Evolutionary conservation across 257 asterid genomes (phyloP), one percentile per base, ranked within the genome.

Genomic region (Apocynum venetum): DNA sequence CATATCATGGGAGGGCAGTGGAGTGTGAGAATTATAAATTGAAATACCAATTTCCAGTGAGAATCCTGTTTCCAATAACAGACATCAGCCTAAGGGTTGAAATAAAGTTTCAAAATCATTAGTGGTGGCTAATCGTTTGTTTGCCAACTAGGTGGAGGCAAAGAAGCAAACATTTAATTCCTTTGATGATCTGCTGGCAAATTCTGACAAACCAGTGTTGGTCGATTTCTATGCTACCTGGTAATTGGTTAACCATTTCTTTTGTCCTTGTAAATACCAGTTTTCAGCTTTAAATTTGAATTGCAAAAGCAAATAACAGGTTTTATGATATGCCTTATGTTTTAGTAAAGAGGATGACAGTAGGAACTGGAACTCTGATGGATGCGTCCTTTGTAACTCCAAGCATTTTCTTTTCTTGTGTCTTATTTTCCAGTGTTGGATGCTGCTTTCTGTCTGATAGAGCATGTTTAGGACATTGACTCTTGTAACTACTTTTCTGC

Each of bases 211-310:
- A 80, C 97, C 99, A 19, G 88, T 95, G 64, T 75, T 95, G 83
- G 98, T 95, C 20, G 99, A 95, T 87, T 95, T 95, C 84, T 95
- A 95, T 83, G 99, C 99, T 52, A 93, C 98, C 77, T 95, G 99
- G 99, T 95, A 86, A 83, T 82, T 76, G 5, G 20, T 43, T 70
- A 47, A 25, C 56, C 48, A n/a, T 70, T 5, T 55, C 63, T 46
- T 52, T n/a, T 52, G 8, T 68, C 47, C 25, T 64, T 70, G 43
- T 71, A 15, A 47, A 13, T 47, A 51, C 35, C 77, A 73, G 25
- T 36, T 66, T 72, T 52, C 19, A 47, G 15, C 52, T 67, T 13
- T 38, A 25, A 49, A 49, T 49, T 38, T 10, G 64, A 14, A 10
- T 64, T 46, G 48, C 31, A 55, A 19, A 52, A 43, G 68, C 10